These are phyloP conservation scores for Trichoderma oligosporum DNA, from an alignment of 2,329 filamentous ascomycete species.

Conservation along the genomic window DNA sequence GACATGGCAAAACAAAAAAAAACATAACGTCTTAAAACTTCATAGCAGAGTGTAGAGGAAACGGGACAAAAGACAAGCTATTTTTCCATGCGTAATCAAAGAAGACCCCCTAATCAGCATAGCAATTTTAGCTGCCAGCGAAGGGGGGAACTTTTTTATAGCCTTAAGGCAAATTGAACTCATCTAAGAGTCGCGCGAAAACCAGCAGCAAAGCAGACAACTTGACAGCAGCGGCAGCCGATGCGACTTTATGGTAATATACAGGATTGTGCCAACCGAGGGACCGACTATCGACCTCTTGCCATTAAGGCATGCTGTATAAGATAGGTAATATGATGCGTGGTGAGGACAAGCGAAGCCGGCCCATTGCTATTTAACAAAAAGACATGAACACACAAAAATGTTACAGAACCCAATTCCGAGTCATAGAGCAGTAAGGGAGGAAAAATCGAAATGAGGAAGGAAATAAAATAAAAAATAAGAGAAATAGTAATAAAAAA, in stretches of 20 bases:
- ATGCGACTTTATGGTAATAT: slow-evolving; percentile 52
- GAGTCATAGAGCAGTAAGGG: slow-evolving; percentile 22
- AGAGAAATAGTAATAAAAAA: slow-evolving; percentile 27
- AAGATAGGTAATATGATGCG: slow-evolving; percentile 18
- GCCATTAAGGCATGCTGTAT: slow-evolving; percentile 32
- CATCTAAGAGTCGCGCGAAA: slow-evolving; percentile 35
- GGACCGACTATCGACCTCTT: slow-evolving; percentile 36
- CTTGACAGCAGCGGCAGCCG: slow-evolving; percentile 41
- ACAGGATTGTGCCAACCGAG: slow-evolving; percentile 45
- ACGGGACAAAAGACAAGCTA: background rate
- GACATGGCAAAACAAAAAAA: background rate
- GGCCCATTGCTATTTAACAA: slow-evolving; percentile 31
- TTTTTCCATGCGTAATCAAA: slow-evolving; percentile 8
- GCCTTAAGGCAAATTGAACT: slow-evolving; percentile 35
- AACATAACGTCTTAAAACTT: background rate
- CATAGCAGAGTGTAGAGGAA: background rate
- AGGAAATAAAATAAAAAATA: slow-evolving; percentile 25
- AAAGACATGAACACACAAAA: slow-evolving; percentile 23
- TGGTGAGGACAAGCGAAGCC: slow-evolving; percentile 28
- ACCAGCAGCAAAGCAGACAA: slow-evolving; percentile 34
- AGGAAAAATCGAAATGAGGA: no score
- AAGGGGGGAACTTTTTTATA: slow-evolving; percentile 32
- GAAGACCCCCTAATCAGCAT: slow-evolving; percentile 3
- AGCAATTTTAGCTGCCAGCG: slow-evolving; percentile 26
- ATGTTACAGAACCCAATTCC: slow-evolving; percentile 28